Percentiles rank a stretch among this genome's conserved stretches.
These are phyloP conservation scores for Ganoderma lingzhi DNA, from an alignment of 1,284 basidiomycete genomes.

Conservation along the genomic window DNA sequence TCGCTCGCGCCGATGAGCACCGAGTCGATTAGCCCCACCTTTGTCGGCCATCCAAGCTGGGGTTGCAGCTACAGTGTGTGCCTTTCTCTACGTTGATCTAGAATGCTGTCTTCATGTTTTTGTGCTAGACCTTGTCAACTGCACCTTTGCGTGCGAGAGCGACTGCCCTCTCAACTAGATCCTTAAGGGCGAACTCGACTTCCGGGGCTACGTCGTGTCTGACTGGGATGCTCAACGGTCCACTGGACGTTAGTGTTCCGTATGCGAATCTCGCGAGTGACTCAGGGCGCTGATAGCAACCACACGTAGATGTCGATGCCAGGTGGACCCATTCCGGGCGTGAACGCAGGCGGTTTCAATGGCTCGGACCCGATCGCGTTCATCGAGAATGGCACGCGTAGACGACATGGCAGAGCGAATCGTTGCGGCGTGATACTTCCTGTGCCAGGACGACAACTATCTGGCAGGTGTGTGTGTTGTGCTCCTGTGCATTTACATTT, in stretches of 20 bases:
- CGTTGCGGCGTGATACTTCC: constrained; percentile 12
- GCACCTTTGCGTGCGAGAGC: constrained; percentile 71
- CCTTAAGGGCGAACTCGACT: constrained; percentile 82
- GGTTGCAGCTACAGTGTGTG: no score
- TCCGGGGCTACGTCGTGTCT: constrained; percentile 78
- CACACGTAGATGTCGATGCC: constrained; percentile 70
- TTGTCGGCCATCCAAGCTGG: no score
- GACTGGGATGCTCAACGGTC: constrained; percentile 73
- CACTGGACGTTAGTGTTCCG: constrained; percentile 59
- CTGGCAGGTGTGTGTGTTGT: constrained; percentile 47
- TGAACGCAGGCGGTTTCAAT: constrained; percentile 60
- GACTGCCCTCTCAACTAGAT: constrained; percentile 78
- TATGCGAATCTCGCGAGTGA: no score
- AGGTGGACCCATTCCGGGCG: constrained; percentile 52
- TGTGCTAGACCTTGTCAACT: no score
- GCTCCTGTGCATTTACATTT: no score
- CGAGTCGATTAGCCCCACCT: no score
- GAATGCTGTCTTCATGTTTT: no score
- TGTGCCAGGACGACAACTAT: constrained; percentile 74
- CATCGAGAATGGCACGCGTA: constrained; percentile 76
- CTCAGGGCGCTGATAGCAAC: no score
- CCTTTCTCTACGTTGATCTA: no score
- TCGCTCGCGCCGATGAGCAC: no score
- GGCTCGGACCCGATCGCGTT: constrained; percentile 69
- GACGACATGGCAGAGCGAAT: constrained; percentile 77